These are phyloP conservation scores for Yamadazyma akitaensis DNA, from an alignment of 805 yeast genomes.

Conservation along the genomic window DNA sequence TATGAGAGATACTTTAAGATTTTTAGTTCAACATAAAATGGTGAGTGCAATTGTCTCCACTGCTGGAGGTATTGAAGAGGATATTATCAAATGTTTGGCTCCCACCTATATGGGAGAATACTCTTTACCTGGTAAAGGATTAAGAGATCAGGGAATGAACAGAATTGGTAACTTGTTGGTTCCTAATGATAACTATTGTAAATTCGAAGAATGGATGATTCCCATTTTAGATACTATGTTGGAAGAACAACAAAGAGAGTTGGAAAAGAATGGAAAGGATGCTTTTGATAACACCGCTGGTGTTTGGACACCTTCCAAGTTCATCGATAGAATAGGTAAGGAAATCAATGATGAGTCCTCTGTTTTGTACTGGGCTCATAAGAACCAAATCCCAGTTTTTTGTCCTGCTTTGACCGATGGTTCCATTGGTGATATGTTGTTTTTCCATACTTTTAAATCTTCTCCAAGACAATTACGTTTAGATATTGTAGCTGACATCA, in stretches of 20 bases:
- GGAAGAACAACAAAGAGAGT: slow-evolving; percentile 79
- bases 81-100: slow-evolving; percentile 91
- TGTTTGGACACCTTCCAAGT: slow-evolving; percentile 93
- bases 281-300: slow-evolving; percentile 57
- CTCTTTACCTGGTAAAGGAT: slow-evolving; percentile 68
- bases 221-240: slow-evolving; percentile 86
- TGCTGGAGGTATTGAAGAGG: slow-evolving; percentile 99
- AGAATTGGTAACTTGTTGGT: slow-evolving; percentile 96
- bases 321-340: slow-evolving; percentile 90
- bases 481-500: slow-evolving; percentile 92
- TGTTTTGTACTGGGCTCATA: slow-evolving; percentile 97
- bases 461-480: slow-evolving; percentile 85
- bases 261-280: slow-evolving; percentile 46
- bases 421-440: slow-evolving; percentile 97
- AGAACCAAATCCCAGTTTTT: slow-evolving; percentile 91
- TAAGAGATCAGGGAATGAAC: slow-evolving; percentile 95
- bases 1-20: slow-evolving; percentile 83
- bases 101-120: slow-evolving; percentile 96
- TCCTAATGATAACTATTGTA: slow-evolving; percentile 97
- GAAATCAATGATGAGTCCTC: slow-evolving; percentile 93
- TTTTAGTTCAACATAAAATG: slow-evolving; percentile 87
- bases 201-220: slow-evolving; percentile 97
- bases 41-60: slow-evolving; percentile 95
- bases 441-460: slow-evolving; percentile 95
- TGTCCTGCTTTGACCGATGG: slow-evolving; percentile 99